Percentiles rank a stretch among this genome's conserved stretches.
phyloP scores from a whole-genome alignment of 2,329 filamentous ascomycete genomes.

The Aureobasidium sp. region DNA sequence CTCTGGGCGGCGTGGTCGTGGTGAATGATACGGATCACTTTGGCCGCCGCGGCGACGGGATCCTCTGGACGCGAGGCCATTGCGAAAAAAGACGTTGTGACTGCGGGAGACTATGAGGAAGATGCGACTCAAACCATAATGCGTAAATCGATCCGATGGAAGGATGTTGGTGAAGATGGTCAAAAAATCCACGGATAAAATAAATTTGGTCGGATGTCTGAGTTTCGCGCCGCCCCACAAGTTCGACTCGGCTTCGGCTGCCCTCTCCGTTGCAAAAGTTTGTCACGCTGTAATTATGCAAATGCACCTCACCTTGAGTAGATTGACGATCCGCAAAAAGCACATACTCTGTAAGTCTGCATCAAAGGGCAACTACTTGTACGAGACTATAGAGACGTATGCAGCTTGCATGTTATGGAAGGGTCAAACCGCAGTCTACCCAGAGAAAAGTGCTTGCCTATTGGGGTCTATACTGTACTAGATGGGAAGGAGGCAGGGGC shows the following conservation, averaged over 20 bases:
- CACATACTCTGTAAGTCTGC: no score
- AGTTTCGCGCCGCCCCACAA: conserved; percentile 5
- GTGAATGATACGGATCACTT: conserved; percentile 9
- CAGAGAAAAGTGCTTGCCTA: not conserved
- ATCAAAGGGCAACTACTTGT: no score
- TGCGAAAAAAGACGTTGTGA: not conserved
- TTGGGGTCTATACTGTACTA: not conserved
- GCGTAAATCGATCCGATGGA: not conserved
- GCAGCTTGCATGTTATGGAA: no score
- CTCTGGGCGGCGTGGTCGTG: conserved; percentile 2
- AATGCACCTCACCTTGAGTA: not conserved
- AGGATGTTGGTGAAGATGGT: not conserved
- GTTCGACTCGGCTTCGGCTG: not conserved
- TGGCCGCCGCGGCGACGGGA: not conserved
- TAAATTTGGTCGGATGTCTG: not conserved
- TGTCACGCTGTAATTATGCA: not conserved
- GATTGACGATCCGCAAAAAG: no score
- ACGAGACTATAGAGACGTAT: no score
- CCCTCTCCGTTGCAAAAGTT: not conserved
- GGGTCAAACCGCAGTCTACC: not conserved
- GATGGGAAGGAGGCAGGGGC: not conserved
- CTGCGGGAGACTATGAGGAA: not conserved
- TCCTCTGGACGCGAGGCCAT: not conserved
- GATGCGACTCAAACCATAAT: not conserved
- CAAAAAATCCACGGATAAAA: not conserved